Evolutionary conservation across 768 basidiomycete species (phyloP).

Genomic region (Mrakia gelida): DNA sequence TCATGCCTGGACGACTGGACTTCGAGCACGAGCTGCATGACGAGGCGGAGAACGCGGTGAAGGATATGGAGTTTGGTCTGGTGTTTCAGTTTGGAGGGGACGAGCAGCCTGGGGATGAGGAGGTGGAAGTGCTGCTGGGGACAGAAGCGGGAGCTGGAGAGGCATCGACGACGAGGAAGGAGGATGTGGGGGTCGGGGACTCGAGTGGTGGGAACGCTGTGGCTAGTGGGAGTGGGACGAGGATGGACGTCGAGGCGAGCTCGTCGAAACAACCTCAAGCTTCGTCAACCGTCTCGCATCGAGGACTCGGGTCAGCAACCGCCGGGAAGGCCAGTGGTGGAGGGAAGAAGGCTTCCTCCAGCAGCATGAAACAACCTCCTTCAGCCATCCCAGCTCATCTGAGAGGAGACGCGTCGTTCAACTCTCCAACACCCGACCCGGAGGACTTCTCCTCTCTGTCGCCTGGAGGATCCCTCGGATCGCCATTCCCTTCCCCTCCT

Average conservation of each 20-base stretch:
- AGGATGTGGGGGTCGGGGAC: neutral
- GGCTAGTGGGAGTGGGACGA: conserved; percentile 11
- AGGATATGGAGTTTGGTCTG: conserved; percentile 93
- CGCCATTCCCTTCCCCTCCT: neutral
- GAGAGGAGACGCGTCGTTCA: neutral
- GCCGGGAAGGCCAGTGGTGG: conserved; percentile 13
- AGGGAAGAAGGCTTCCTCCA: neutral
- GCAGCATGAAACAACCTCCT: conserved; percentile 19
- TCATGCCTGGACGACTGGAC: conserved; percentile 93
- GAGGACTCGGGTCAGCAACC: conserved; percentile 11
- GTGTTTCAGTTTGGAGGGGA: conserved; percentile 81
- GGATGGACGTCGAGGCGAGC: conserved; percentile 44
- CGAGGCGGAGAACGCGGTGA: conserved; percentile 90
- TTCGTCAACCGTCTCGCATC: conserved; percentile 1
- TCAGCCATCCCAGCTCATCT: conserved; percentile 20
- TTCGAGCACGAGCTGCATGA: conserved; percentile 95
- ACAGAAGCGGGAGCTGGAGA: conserved; percentile 15
- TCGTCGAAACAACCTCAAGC: conserved; percentile 33
- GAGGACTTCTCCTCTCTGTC: neutral
- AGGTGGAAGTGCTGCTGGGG: neutral
- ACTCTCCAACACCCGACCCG: conserved; percentile 24
- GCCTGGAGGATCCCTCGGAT: neutral
- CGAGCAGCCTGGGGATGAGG: conserved; percentile 47
- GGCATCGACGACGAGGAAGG: conserved; percentile 22
- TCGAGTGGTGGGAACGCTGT: conserved; percentile 26